phyloP scores from a whole-genome alignment of 768 basidiomycete species.

The Hypholoma fasciculare region DNA sequence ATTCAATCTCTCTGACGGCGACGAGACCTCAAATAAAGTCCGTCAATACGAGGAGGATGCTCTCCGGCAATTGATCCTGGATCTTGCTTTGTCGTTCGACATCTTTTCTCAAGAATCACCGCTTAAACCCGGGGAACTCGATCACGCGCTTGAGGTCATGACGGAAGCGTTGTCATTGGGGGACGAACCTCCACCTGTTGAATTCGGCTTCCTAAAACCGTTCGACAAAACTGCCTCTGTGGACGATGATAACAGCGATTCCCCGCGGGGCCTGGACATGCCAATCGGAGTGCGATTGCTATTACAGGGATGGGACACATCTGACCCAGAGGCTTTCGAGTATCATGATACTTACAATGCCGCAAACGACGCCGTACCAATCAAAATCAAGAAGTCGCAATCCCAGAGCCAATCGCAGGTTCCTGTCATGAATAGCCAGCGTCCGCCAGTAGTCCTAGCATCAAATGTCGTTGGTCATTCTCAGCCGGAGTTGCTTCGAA shows the following conservation, averaged over 20 bases:
- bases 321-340: slow-evolving; percentile 49
- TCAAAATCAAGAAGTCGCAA: background rate
- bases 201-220: slow-evolving; percentile 66
- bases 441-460: slow-evolving; percentile 14
- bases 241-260: slow-evolving; percentile 14
- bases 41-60: slow-evolving; percentile 52
- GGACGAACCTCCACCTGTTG: slow-evolving; percentile 55
- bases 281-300: slow-evolving; percentile 62
- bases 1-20: slow-evolving; percentile 42
- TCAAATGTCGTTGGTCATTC: slow-evolving; percentile 6
- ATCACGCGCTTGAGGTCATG: slow-evolving; percentile 51
- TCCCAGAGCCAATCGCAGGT: slow-evolving; percentile 1
- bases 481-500: slow-evolving; percentile 8
- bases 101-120: slow-evolving; percentile 53
- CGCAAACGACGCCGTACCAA: slow-evolving; percentile 12
- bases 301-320: slow-evolving; percentile 67
- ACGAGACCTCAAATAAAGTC: slow-evolving; percentile 37
- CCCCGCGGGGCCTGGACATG: slow-evolving; percentile 16
- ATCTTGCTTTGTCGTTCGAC: slow-evolving; percentile 59
- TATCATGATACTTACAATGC: slow-evolving; percentile 58
- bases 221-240: slow-evolving; percentile 26
- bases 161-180: slow-evolving; percentile 58
- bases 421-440: slow-evolving; percentile 9
- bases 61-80: slow-evolving; percentile 60
- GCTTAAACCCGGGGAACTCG: slow-evolving; percentile 21